phyloP scores from a whole-genome alignment of 148 eudicot species.

The Vaccinium vitisidaea region DNA sequence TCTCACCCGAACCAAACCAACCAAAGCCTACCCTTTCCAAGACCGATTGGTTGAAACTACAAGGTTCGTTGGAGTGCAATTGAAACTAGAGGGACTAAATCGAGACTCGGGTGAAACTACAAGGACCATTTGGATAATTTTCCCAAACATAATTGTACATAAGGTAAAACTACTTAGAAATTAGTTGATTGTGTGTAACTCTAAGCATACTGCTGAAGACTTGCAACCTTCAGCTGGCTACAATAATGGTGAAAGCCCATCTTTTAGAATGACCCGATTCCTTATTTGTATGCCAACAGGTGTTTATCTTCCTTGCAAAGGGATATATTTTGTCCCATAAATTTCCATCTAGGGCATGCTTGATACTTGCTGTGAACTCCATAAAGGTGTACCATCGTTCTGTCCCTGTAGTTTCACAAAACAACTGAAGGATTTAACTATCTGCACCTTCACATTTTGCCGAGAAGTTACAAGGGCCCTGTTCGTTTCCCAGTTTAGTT shows the following conservation, averaged over 20 bases:
- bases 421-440: background rate
- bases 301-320: background rate
- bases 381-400: background rate
- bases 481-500: no score
- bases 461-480: background rate
- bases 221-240: background rate
- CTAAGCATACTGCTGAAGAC: background rate
- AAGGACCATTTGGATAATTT: no score
- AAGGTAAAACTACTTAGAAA: background rate
- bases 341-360: background rate
- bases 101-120: no score
- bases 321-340: background rate
- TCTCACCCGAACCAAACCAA: no score
- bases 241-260: background rate
- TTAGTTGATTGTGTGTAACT: background rate
- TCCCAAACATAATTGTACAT: background rate
- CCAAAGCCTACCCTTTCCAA: no score
- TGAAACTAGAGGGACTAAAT: no score
- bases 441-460: background rate
- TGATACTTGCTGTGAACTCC: background rate
- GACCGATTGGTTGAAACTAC: no score
- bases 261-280: background rate
- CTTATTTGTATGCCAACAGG: background rate
- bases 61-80: no score
- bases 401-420: background rate